Evolutionary conservation across 441 rosid species (phyloP).

Genomic region (Pelargonium citronellum): DNA sequence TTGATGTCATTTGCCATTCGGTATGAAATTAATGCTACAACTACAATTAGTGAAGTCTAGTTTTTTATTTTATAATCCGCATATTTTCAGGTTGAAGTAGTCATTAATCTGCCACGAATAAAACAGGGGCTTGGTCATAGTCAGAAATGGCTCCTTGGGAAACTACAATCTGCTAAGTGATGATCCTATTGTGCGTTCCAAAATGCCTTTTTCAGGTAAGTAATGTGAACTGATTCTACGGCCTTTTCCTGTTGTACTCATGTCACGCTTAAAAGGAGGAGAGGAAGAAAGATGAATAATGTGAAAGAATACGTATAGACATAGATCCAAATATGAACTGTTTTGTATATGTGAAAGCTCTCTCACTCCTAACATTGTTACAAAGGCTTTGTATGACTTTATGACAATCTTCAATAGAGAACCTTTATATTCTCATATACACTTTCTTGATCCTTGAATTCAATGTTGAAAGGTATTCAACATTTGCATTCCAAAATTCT

Average conservation of each 20-base stretch:
- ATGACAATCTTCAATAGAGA: too few relatives aligned
- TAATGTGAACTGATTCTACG: background rate
- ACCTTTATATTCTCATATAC: too few relatives aligned
- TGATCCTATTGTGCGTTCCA: too few relatives aligned
- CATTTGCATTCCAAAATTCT: too few relatives aligned
- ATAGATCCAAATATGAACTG: background rate
- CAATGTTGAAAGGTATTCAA: too few relatives aligned
- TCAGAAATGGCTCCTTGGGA: background rate
- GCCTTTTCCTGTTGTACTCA: background rate
- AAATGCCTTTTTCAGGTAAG: background rate
- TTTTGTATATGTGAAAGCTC: background rate
- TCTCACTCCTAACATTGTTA: too few relatives aligned
- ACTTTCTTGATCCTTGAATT: too few relatives aligned
- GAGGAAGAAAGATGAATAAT: background rate
- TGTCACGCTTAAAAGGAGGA: background rate
- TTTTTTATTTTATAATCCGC: background rate
- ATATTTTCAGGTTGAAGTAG: slow-evolving; percentile 1
- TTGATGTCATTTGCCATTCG: too few relatives aligned
- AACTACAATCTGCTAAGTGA: background rate
- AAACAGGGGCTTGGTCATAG: background rate
- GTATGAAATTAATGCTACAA: too few relatives aligned
- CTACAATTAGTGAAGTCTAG: too few relatives aligned
- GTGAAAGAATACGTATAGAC: background rate
- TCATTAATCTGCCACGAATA: background rate
- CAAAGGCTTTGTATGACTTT: too few relatives aligned